Evolutionary conservation across 2,329 filamentous ascomycete genomes (phyloP).

Genomic region (Ceratocystiopsis sp.): DNA sequence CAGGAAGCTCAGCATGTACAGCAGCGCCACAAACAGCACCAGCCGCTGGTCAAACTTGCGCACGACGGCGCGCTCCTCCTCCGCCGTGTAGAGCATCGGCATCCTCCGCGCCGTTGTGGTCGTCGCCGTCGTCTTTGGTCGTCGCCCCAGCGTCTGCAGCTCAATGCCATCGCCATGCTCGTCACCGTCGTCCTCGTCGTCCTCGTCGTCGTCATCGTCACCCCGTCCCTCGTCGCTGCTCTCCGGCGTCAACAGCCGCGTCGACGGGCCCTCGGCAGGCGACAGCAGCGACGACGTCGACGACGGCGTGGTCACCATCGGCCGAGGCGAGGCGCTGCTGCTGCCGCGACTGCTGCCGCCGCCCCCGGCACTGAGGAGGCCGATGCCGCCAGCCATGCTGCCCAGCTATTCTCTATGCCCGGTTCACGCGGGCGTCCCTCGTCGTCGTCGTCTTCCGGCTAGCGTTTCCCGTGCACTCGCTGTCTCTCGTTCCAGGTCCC

Average conservation of each 20-base stretch:
- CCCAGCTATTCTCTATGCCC: no score
- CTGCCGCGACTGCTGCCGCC: not conserved
- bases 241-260: conserved; percentile 4
- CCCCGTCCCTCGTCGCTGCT: conserved; percentile 6
- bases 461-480: no score
- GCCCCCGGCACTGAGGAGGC: not conserved
- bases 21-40: conserved; percentile 62
- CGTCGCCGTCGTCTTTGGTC: not conserved
- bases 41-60: conserved; percentile 61
- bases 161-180: not conserved
- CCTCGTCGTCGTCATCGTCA: not conserved
- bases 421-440: no score
- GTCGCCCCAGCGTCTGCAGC: conserved; percentile 1
- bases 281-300: no score
- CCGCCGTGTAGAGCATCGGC: conserved; percentile 33
- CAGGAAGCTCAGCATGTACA: conserved; percentile 74
- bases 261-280: not conserved
- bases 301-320: not conserved
- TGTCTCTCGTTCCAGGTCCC: no score
- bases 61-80: conserved; percentile 58
- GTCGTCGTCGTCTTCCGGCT: no score
- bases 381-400: not conserved
- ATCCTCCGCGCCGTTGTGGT: conserved; percentile 9
- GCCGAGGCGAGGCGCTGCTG: not conserved
- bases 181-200: not conserved